These are phyloP conservation scores for Myriosclerotinia duriaeana DNA, from an alignment of 2,329 filamentous ascomycete genomes.

Conservation along the genomic window DNA sequence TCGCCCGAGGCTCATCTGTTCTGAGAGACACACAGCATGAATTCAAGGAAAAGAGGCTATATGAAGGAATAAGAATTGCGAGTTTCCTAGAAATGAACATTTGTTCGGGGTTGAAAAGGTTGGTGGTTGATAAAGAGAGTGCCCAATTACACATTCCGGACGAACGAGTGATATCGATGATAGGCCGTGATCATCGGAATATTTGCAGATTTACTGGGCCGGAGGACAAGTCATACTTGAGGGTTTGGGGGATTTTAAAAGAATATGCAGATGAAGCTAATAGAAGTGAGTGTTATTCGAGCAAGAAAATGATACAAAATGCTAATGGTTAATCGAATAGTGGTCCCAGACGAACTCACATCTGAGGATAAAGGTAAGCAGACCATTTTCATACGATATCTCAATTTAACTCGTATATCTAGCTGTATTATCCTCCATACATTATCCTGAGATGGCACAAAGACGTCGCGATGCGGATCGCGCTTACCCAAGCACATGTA, in stretches of 20 bases:
- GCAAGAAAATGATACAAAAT: background rate
- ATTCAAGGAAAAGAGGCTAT: conserved; percentile 23
- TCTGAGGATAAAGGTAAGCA: background rate
- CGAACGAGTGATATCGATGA: conserved; percentile 23
- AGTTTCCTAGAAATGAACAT: background rate
- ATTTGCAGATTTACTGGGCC: conserved; percentile 27
- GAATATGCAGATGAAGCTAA: conserved; percentile 12
- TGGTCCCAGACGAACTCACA: background rate
- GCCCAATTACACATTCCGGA: conserved; percentile 6
- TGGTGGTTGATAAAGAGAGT: conserved; percentile 25
- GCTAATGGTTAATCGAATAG: conserved; percentile 6
- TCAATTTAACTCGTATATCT: background rate
- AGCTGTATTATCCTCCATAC: conserved; percentile 31
- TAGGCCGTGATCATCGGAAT: conserved; percentile 26
- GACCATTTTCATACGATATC: background rate
- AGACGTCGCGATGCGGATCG: conserved; percentile 35
- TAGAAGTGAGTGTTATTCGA: background rate
- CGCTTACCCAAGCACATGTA: conserved; percentile 38
- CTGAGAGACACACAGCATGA: conserved; percentile 26
- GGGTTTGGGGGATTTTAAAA: conserved; percentile 8
- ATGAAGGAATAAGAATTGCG: background rate
- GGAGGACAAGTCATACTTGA: background rate
- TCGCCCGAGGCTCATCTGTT: conserved; percentile 22
- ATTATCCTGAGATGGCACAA: conserved; percentile 38
- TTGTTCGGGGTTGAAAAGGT: background rate